Evolutionary conservation across 805 yeast species (phyloP), one percentile per base, ranked within the genome.

Genomic region (Tetrapisispora phaffii): DNA sequence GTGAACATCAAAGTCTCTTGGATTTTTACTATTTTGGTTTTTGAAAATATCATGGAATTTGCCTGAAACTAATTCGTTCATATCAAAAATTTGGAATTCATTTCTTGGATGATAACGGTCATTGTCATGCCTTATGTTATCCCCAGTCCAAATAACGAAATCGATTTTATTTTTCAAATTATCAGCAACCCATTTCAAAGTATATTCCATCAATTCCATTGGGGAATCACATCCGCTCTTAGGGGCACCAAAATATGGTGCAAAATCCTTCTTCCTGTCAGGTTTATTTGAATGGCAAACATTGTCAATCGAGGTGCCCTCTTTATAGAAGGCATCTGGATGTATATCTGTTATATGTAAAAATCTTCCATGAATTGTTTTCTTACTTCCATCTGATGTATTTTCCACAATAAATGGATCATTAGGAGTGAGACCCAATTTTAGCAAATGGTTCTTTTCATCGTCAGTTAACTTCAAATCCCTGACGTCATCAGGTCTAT

Each of bases 111-210:
- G 65, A 19, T 60, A 59, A 58, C 94, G 69, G 63, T 85, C 95
- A 55, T 81, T 83, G 60, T 85, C 95, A 60, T 85, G 95, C 45
- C 95, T 72, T 39, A 84, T 76, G 55, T 85, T 86, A 63, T 86
- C 96, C 28, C 96, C 96, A 0, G 95, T 85, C 95, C 95, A 86
- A 13, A 86, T 74, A 12, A 86, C 80, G 63, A 86, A 86, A 60
- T 86, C 96, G 41, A 86, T 79, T 51, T 85, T 79, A 60, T 84
- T 93, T 48, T 71, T 75, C 47, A 86, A 60, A 48, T 85, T 79
- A 12, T 70, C 68, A 19, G 70, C 62, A 2, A 86, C 67, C 93
- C 94, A 86, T 26, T 71, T 59, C 44, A 86, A 63, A 0, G 94
- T 85, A 16, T 70, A 70, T 9, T 77, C 68, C 62, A 82, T 77